A percentile compares a stretch with the other conserved stretches of the same genome.
These are phyloP conservation scores for Saccharomyces hybrid DNA, from an alignment of 1,139 yeast genomes.

Conservation along the genomic window DNA sequence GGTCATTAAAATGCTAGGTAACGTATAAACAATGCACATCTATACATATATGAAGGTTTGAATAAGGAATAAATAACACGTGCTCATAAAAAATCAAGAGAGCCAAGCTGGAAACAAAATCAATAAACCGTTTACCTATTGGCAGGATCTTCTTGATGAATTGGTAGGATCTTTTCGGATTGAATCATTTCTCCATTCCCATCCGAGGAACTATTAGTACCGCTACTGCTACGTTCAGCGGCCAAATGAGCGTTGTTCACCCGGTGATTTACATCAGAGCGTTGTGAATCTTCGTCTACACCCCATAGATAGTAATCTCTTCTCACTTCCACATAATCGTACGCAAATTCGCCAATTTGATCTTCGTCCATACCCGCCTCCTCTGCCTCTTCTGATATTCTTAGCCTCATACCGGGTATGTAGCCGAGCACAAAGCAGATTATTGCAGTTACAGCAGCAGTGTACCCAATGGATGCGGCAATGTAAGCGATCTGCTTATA, in stretches of 20 bases:
- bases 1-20: neutral
- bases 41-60: neutral
- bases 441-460: conserved; percentile 68
- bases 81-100: conserved; percentile 1
- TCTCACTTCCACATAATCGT: conserved; percentile 93
- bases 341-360: conserved; percentile 97
- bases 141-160: conserved; percentile 5
- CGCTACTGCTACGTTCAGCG: neutral
- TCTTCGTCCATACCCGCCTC: conserved; percentile 90
- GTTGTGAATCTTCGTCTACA: conserved; percentile 20
- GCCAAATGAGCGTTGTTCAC: neutral
- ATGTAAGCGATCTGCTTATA: conserved; percentile 84
- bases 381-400: conserved; percentile 81
- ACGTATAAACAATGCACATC: conserved; percentile 4
- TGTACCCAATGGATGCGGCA: conserved; percentile 65
- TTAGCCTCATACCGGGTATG: conserved; percentile 75
- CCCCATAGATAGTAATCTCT: conserved; percentile 81
- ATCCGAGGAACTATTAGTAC: neutral
- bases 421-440: conserved; percentile 66
- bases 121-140: neutral
- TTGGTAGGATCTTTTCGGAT: neutral
- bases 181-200: neutral
- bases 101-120: neutral
- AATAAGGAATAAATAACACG: conserved; percentile 1
- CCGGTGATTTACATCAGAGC: neutral